Conservation (phyloP, 257 asterid species). For the Nicotiana sylvestris region DNA sequence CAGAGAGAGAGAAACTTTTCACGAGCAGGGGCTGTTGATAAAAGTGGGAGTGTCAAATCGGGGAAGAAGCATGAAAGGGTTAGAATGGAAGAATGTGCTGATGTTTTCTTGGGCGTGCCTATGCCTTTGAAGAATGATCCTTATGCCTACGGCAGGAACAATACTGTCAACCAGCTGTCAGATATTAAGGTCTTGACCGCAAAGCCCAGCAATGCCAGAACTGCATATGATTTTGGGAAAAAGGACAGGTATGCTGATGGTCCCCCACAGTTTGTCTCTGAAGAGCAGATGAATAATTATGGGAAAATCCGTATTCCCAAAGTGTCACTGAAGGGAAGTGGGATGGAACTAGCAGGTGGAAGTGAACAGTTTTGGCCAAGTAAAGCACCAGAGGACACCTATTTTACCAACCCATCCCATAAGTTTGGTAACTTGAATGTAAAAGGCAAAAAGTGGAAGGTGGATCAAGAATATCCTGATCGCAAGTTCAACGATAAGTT, state of each 20-base stretch:
- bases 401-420: constrained; percentile 44
- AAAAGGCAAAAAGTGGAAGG: constrained; percentile 59
- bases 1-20: constrained; percentile 45
- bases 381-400: constrained; percentile 41
- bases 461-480: constrained; percentile 48
- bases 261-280: constrained; percentile 45
- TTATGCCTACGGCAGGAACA: constrained; percentile 59
- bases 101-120: constrained; percentile 42
- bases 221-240: constrained; percentile 45
- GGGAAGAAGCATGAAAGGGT: constrained; percentile 52
- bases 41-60: constrained; percentile 39
- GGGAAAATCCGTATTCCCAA: constrained; percentile 61
- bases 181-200: constrained; percentile 74
- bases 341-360: constrained; percentile 43
- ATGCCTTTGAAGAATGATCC: constrained; percentile 41
- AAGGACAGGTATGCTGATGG: constrained; percentile 44
- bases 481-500: constrained; percentile 39
- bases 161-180: constrained; percentile 67
- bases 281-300: constrained; percentile 52
- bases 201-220: constrained; percentile 53
- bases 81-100: constrained; percentile 42
- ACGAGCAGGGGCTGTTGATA: constrained; percentile 36
- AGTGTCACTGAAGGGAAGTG: constrained; percentile 52
- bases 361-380: constrained; percentile 50
- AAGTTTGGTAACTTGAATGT: constrained; percentile 43